A percentile compares a stretch with the other conserved stretches of the same genome.
Conservation (phyloP, 2,329 filamentous ascomycete genomes). For the Pseudocercospora eumusae region DNA sequence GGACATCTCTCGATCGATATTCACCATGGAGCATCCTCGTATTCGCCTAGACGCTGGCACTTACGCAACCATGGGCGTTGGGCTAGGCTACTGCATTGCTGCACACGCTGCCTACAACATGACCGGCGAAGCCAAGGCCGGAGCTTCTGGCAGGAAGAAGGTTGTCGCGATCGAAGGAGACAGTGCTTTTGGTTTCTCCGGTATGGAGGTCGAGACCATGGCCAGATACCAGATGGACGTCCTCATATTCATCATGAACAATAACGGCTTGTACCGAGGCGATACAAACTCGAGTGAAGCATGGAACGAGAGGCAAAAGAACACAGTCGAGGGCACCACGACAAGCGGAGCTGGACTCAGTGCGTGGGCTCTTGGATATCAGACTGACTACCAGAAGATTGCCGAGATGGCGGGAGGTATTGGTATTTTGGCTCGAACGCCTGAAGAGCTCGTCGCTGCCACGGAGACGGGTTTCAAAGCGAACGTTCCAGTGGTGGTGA, state of each 20-base stretch:
- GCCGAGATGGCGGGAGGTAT: slow-evolving; percentile 58
- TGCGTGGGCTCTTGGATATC: slow-evolving; percentile 52
- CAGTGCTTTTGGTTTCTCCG: slow-evolving; percentile 58
- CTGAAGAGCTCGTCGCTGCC: slow-evolving; percentile 55
- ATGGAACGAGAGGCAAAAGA: slow-evolving; percentile 50
- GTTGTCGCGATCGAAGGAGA: slow-evolving; percentile 59
- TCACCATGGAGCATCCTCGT: slow-evolving; percentile 57
- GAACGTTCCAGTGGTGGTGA: slow-evolving; percentile 54
- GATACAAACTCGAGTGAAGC: slow-evolving; percentile 43
- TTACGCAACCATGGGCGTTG: slow-evolving; percentile 62
- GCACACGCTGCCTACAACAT: slow-evolving; percentile 59
- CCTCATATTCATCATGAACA: slow-evolving; percentile 45
- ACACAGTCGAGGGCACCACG: slow-evolving; percentile 41
- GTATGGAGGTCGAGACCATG: slow-evolving; percentile 60
- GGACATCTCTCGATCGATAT: slow-evolving; percentile 60
- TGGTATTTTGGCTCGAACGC: slow-evolving; percentile 54
- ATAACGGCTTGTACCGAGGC: slow-evolving; percentile 49
- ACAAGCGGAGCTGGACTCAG: slow-evolving; percentile 48
- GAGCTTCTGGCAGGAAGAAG: slow-evolving; percentile 48
- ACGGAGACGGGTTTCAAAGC: slow-evolving; percentile 54
- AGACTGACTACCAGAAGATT: slow-evolving; percentile 58
- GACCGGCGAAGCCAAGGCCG: slow-evolving; percentile 40
- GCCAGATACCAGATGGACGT: slow-evolving; percentile 57
- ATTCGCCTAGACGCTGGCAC: slow-evolving; percentile 60
- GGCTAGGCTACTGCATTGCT: slow-evolving; percentile 59